Evolutionary conservation across 2,329 filamentous ascomycete species (phyloP).

Genomic region (Annulohypoxylon truncatum): DNA sequence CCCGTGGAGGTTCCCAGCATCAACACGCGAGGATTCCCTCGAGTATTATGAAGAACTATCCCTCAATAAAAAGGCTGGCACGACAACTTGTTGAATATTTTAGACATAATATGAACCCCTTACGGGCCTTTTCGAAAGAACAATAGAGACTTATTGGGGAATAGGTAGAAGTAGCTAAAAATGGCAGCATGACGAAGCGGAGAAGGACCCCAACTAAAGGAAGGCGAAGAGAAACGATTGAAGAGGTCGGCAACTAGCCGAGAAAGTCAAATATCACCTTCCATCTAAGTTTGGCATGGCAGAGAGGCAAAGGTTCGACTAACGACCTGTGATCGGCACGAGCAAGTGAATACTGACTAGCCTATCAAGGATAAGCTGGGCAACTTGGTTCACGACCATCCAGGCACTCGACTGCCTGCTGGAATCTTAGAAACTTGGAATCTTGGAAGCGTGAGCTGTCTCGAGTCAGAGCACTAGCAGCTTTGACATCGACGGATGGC

Average conservation of each 20-base stretch:
- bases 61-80: background rate
- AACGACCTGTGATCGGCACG: constrained; percentile 28
- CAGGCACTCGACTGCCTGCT: background rate
- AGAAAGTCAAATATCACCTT: constrained; percentile 26
- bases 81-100: background rate
- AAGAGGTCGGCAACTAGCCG: constrained; percentile 27
- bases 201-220: constrained; percentile 19
- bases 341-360: constrained; percentile 24
- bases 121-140: background rate
- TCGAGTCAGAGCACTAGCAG: background rate
- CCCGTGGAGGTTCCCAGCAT: background rate
- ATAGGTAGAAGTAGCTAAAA: constrained; percentile 4
- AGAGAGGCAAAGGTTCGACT: constrained; percentile 8
- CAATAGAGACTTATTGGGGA: background rate
- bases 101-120: background rate
- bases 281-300: constrained; percentile 24
- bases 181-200: constrained; percentile 4
- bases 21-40: background rate
- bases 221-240: constrained; percentile 4
- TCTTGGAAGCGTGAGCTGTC: background rate
- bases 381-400: constrained; percentile 8
- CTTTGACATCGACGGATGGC: background rate
- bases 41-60: background rate
- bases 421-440: background rate
- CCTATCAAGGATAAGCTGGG: constrained; percentile 12